Evolutionary conservation across 2,329 filamentous ascomycete genomes (phyloP).

Genomic region (Fusarium devonianum): DNA sequence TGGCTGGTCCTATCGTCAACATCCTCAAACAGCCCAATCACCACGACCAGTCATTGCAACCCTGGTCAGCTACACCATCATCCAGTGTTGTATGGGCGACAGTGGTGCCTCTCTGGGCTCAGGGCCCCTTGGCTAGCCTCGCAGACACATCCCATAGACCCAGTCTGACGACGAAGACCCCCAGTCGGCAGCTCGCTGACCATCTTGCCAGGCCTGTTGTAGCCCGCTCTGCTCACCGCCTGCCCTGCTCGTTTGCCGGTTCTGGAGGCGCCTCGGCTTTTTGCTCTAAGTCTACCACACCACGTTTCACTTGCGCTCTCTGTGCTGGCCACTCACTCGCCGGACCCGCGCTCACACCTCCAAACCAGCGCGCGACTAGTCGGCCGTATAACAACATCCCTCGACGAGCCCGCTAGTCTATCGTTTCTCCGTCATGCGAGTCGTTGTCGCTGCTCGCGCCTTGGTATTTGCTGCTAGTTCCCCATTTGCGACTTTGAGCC

Average conservation of each 20-base stretch:
- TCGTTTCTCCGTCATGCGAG: conserved; percentile 40
- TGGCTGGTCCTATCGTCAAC: conserved; percentile 9
- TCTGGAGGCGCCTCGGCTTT: conserved; percentile 23
- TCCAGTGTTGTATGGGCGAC: conserved; percentile 25
- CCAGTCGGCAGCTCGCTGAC: conserved; percentile 31
- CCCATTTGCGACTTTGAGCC: conserved; percentile 32
- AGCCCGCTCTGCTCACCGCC: conserved; percentile 39
- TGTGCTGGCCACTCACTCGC: conserved; percentile 8
- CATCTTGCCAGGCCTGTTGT: conserved; percentile 28
- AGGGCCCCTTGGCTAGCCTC: conserved; percentile 35
- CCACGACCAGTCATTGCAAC: conserved; percentile 18
- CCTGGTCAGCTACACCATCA: conserved; percentile 17
- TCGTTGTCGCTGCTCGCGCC: conserved; percentile 30
- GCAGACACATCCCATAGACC: conserved; percentile 33
- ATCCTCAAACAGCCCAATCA: conserved; percentile 21
- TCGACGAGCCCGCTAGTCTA: conserved; percentile 29
- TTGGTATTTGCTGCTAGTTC: conserved; percentile 39
- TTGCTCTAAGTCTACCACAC: conserved; percentile 5
- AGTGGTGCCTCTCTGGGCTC: conserved; percentile 27
- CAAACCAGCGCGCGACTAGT: conserved; percentile 38
- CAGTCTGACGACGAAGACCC: conserved; percentile 21
- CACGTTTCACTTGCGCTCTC: conserved; percentile 1
- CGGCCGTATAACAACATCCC: conserved; percentile 37
- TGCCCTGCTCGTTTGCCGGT: conserved; percentile 38
- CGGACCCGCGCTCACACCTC: conserved; percentile 31